Conservation (phyloP, 345 rosid species). For the Rhizophora mangle region DNA sequence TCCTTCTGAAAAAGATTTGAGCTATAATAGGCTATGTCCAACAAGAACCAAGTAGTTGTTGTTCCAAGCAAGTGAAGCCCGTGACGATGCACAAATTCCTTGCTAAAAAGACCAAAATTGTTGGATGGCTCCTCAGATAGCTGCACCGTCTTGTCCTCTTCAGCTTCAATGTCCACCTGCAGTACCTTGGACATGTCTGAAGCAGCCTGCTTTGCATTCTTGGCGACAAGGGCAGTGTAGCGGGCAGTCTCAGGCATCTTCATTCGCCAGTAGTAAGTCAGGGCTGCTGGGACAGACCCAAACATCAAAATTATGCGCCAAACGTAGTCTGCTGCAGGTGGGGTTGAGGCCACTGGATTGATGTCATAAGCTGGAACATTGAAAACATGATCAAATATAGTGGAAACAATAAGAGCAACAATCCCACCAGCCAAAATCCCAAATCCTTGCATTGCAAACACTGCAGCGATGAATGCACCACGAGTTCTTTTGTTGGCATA, state of each 20-base stretch:
- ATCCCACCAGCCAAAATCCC: slow-evolving; percentile 17
- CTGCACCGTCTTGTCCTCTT: slow-evolving; percentile 5
- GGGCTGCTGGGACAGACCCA: slow-evolving; percentile 14
- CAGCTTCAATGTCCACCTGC: slow-evolving; percentile 16
- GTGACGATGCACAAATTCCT: slow-evolving; percentile 10
- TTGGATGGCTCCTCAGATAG: neutral
- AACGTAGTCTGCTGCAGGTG: slow-evolving; percentile 16
- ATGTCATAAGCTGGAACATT: slow-evolving; percentile 10
- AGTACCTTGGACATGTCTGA: slow-evolving; percentile 26
- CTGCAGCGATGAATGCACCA: slow-evolving; percentile 18
- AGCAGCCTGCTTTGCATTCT: slow-evolving; percentile 20
- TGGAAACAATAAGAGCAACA: slow-evolving; percentile 16
- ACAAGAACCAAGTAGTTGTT: slow-evolving; percentile 14
- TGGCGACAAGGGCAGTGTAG: slow-evolving; percentile 22
- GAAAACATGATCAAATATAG: slow-evolving; percentile 11
- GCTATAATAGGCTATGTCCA: slow-evolving; percentile 20
- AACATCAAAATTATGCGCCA: slow-evolving; percentile 26
- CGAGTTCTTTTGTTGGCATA: slow-evolving; percentile 24
- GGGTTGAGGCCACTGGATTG: slow-evolving; percentile 13
- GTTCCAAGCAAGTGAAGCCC: slow-evolving; percentile 18
- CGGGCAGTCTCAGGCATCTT: slow-evolving; percentile 28
- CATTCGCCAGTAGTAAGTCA: slow-evolving; percentile 24
- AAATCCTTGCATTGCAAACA: slow-evolving; percentile 25
- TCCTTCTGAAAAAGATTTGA: slow-evolving; percentile 21
- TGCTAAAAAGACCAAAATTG: slow-evolving; percentile 14